A percentile compares a stretch with the other conserved stretches of the same genome.
Conservation (phyloP, 1,284 basidiomycete genomes). For the Sanghuangporus weigelae region DNA sequence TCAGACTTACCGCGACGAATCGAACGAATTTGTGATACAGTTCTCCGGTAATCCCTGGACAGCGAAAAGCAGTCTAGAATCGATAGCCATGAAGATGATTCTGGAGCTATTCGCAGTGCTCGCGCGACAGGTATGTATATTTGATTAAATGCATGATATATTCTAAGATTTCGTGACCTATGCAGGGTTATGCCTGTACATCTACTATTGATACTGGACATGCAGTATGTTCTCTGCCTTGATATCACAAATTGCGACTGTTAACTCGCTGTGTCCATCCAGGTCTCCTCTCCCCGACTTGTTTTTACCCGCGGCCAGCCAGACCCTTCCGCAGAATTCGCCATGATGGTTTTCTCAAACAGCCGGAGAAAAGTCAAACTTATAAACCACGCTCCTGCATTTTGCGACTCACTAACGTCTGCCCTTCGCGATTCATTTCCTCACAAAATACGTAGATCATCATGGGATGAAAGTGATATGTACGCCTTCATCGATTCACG, state of each 20-base stretch:
- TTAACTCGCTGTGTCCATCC: neutral
- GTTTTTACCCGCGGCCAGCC: constrained; percentile 46
- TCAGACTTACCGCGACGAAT: constrained; percentile 25
- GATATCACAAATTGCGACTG: constrained; percentile 10
- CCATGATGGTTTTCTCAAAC: constrained; percentile 54
- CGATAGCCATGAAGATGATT: constrained; percentile 40
- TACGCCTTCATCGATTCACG: neutral
- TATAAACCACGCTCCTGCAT: constrained; percentile 48
- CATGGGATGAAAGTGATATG: constrained; percentile 14
- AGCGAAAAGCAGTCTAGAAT: constrained; percentile 33
- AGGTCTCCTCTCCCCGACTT: constrained; percentile 50
- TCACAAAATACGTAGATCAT: constrained; percentile 6
- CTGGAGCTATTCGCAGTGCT: constrained; percentile 37
- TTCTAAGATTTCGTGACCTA: neutral
- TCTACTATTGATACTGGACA: constrained; percentile 55
- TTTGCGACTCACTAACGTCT: constrained; percentile 43
- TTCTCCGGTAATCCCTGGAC: constrained; percentile 44
- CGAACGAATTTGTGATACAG: constrained; percentile 33
- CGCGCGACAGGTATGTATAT: constrained; percentile 28
- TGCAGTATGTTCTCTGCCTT: constrained; percentile 35
- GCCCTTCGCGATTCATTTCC: constrained; percentile 31
- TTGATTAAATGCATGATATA: constrained; percentile 4
- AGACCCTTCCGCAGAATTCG: constrained; percentile 49
- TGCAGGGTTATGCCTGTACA: constrained; percentile 47
- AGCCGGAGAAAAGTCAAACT: constrained; percentile 52